Evolutionary conservation across 805 yeast genomes (phyloP).

Genomic region (Kodamaea kaohsiungensis): DNA sequence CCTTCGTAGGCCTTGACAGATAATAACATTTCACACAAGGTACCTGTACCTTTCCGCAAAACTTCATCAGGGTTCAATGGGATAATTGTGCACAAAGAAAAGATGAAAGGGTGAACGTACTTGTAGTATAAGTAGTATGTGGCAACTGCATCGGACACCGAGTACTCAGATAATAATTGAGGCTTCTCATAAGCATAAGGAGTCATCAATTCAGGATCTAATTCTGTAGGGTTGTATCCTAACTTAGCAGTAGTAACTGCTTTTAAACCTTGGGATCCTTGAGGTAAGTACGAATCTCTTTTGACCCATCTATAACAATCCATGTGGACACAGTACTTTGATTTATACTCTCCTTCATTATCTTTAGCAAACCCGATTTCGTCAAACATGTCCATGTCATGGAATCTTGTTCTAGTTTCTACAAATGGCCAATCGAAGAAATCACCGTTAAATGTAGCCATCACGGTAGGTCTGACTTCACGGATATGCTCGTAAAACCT

Average conservation of each 20-base stretch:
- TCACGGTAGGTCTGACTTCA: conserved; percentile 91
- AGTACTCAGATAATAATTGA: conserved; percentile 89
- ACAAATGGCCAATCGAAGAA: conserved; percentile 99
- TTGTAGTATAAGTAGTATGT: conserved; percentile 94
- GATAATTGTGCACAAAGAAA: conserved; percentile 91
- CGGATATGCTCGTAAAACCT: conserved; percentile 88
- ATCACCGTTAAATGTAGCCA: conserved; percentile 97
- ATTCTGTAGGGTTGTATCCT: conserved; percentile 94
- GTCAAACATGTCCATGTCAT: conserved; percentile 83
- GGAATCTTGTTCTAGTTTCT: conserved; percentile 80
- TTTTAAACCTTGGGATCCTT: conserved; percentile 97
- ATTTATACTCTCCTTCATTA: conserved; percentile 87
- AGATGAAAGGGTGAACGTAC: conserved; percentile 95
- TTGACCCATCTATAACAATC: conserved; percentile 98
- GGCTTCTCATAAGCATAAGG: conserved; percentile 96
- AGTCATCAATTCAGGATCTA: conserved; percentile 97
- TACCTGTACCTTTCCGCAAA: conserved; percentile 95
- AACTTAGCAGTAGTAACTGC: conserved; percentile 95
- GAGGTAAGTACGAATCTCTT: conserved; percentile 95
- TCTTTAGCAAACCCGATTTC: conserved; percentile 95
- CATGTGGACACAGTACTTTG: conserved; percentile 92
- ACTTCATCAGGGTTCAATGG: conserved; percentile 97
- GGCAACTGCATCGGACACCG: conserved; percentile 99
- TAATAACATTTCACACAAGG: conserved; percentile 94
- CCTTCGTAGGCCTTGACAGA: conserved; percentile 93